Evolutionary conservation across 106 monocot species (phyloP).

Genomic region (Agapanthus africanus): DNA sequence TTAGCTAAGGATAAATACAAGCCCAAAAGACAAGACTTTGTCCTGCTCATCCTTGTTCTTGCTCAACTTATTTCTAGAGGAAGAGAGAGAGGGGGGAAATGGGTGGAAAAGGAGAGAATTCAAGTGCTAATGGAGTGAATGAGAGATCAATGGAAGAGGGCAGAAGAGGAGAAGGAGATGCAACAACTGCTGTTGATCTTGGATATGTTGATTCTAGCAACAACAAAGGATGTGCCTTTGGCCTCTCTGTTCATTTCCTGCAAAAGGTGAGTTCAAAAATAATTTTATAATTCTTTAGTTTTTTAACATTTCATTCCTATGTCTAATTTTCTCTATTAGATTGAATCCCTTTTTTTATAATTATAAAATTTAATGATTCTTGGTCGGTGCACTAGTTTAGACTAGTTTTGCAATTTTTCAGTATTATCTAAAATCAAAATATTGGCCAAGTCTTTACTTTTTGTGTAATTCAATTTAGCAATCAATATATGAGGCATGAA

Average conservation of each 20-base stretch:
- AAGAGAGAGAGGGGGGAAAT: constrained; percentile 10
- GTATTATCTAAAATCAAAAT: too few species aligned
- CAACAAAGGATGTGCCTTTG: neutral
- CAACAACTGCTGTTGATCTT: neutral
- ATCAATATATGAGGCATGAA: too few species aligned
- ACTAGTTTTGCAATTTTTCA: too few species aligned
- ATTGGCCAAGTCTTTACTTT: too few species aligned
- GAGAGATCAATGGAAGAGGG: constrained; percentile 11
- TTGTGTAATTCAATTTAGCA: too few species aligned
- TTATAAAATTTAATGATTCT: too few species aligned
- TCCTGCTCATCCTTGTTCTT: constrained; percentile 1
- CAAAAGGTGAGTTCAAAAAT: constrained; percentile 3
- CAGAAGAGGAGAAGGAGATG: neutral
- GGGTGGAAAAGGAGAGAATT: constrained; percentile 12
- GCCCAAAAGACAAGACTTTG: neutral
- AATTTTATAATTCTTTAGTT: neutral
- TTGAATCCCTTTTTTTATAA: too few species aligned
- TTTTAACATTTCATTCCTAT: too few species aligned
- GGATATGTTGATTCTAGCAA: neutral
- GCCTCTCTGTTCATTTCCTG: constrained; percentile 9
- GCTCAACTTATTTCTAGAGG: neutral
- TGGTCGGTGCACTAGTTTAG: too few species aligned
- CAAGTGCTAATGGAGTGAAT: constrained; percentile 11
- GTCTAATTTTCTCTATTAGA: too few species aligned
- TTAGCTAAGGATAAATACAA: constrained; percentile 4